These are phyloP conservation scores for Aechmea fasciata DNA, from an alignment of 176 grass and related monocot species.

Conservation along the genomic window DNA sequence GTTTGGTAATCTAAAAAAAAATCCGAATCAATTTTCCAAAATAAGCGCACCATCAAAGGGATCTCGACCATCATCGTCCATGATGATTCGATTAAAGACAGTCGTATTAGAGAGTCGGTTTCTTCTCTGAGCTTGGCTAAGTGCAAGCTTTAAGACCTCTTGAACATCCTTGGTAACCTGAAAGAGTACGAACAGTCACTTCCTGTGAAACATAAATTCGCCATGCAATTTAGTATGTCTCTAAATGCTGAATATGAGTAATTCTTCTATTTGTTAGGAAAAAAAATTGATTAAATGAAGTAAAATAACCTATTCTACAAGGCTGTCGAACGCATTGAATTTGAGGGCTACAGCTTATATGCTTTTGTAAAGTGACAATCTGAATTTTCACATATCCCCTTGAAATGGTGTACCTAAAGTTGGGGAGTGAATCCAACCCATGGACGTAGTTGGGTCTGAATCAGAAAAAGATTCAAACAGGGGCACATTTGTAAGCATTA, in stretches of 20 bases:
- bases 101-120: conserved; percentile 70
- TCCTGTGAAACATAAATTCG: not conserved
- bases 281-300: too few relatives aligned
- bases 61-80: conserved; percentile 52
- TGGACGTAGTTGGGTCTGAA: too few relatives aligned
- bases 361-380: too few relatives aligned
- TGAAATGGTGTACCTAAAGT: too few relatives aligned
- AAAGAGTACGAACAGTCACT: not conserved
- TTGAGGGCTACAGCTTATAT: too few relatives aligned
- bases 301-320: too few relatives aligned
- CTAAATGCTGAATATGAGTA: not conserved
- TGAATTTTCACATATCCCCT: too few relatives aligned
- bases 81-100: conserved; percentile 65
- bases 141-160: conserved; percentile 67
- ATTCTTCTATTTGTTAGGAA: not conserved
- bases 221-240: not conserved
- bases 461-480: too few relatives aligned
- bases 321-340: too few relatives aligned
- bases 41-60: conserved; percentile 67
- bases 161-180: conserved; percentile 69
- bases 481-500: too few relatives aligned
- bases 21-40: not conserved
- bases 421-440: too few relatives aligned
- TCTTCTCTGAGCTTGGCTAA: conserved; percentile 49
- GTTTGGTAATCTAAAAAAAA: not conserved